These are phyloP conservation scores for Botrytis squamosa DNA, from an alignment of 2,329 filamentous ascomycete species.

Conservation along the genomic window DNA sequence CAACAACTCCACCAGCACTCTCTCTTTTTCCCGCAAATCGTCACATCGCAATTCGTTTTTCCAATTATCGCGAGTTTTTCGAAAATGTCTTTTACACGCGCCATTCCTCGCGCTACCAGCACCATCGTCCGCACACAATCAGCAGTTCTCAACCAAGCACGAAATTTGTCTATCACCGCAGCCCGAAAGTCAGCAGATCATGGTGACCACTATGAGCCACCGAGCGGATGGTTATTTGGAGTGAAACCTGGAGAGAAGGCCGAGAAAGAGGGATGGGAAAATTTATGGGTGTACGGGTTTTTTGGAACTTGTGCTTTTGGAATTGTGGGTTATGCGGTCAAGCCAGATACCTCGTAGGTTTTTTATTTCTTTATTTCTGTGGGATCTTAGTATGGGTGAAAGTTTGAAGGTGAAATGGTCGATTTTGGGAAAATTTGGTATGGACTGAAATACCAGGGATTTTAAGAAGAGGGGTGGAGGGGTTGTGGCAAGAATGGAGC, in stretches of 20 bases:
- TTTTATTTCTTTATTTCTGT: conserved; percentile 22
- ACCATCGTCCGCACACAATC: conserved; percentile 4
- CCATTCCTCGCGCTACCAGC: conserved; percentile 12
- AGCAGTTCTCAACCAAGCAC: not conserved
- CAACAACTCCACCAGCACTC: conserved; percentile 1
- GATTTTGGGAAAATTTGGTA: not conserved
- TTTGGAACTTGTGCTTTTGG: conserved; percentile 73
- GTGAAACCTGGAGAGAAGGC: conserved; percentile 94
- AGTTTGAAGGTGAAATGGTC: not conserved
- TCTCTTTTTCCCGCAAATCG: not conserved
- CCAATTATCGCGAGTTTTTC: too few species aligned
- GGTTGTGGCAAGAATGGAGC: not conserved
- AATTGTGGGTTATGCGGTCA: conserved; percentile 84
- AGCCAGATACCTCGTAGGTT: conserved; percentile 97
- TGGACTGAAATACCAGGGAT: not conserved
- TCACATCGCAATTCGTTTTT: not conserved
- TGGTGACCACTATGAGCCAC: conserved; percentile 74
- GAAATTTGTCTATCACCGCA: conserved; percentile 5
- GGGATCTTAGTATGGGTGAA: not conserved
- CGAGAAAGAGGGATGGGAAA: conserved; percentile 96
- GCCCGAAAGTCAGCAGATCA: conserved; percentile 29
- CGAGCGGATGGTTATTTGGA: conserved; percentile 88
- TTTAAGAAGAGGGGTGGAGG: conserved; percentile 8
- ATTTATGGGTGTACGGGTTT: conserved; percentile 79
- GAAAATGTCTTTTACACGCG: conserved; percentile 15